Conservation (phyloP, 1,139 yeast genomes). For the Debaryomycetaceae sp. region DNA sequence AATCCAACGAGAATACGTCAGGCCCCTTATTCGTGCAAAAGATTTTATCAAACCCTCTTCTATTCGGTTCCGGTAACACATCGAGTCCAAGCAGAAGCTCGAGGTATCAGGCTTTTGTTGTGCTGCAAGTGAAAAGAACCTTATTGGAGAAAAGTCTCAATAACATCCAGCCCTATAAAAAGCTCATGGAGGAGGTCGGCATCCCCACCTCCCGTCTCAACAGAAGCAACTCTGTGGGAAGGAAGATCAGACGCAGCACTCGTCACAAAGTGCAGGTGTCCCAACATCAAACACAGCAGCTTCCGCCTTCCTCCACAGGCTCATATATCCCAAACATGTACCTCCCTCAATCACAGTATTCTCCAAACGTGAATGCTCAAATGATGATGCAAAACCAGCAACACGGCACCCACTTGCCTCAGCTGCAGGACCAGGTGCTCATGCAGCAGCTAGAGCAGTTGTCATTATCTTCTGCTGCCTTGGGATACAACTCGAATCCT, state of each 20-base stretch:
- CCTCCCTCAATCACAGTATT: constrained; percentile 4
- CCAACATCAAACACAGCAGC: constrained; percentile 7
- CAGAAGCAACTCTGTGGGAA: constrained; percentile 22
- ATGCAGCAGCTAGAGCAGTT: constrained; percentile 51
- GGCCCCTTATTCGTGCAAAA: constrained; percentile 88
- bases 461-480: constrained; percentile 47
- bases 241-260: constrained; percentile 21
- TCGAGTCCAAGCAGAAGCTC: constrained; percentile 17
- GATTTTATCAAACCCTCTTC: constrained; percentile 61
- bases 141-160: constrained; percentile 54
- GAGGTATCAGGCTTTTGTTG: constrained; percentile 56
- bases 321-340: neutral
- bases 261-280: constrained; percentile 1
- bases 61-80: constrained; percentile 38
- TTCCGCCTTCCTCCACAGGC: constrained; percentile 2
- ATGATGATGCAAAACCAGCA: constrained; percentile 9
- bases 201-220: constrained; percentile 41
- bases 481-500: constrained; percentile 48
- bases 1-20: constrained; percentile 52
- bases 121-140: constrained; percentile 58
- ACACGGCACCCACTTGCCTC: constrained; percentile 7
- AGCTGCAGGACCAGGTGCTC: constrained; percentile 21
- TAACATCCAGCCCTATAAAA: constrained; percentile 71
- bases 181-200: constrained; percentile 92
- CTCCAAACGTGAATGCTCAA: neutral